Evolutionary conservation across 805 yeast genomes (phyloP), one percentile per base, ranked within the genome.

Genomic region (Myxozyma neotropica): DNA sequence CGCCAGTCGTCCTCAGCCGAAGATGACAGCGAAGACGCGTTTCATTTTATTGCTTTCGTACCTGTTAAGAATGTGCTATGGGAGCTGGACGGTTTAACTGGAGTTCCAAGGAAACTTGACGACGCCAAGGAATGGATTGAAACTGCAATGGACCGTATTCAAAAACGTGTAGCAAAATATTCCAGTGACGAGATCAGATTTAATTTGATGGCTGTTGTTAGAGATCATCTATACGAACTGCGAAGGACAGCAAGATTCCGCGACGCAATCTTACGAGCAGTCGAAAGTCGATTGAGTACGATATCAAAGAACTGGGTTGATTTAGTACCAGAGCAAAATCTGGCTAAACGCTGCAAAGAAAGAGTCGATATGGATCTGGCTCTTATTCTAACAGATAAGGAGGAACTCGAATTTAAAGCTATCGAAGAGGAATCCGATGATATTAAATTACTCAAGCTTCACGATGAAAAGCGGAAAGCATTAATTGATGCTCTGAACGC

Each of bases 11-110:
- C 19, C 5, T n/a, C 29, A 19, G 27, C 19, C 15, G 53, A 44
- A 12, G 48, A 39, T 4, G 59, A 29, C 15, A 77, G 73, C 27
- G 74, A 74, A 40, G 78, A 78, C 31, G 61, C 82, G 12, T 85
- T 77, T 71, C 89, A 85, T 67, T 85, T 83, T 63, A 75, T 85
- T 38, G 85, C 87, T 0, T 85, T 79, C 67, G 72, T 82, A 2
- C 75, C 75, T 4, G 70, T 72, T 33, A 71, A 79, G 51, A 82
- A 80, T 23, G 68, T 68, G 29, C 73, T 85, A 12, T 82, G 81
- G 69, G 89, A 85, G 67, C 72, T 85, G 48, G 89, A 85, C 68
- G 65, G 63, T 2, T 50, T 58, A 39, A 31, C 36, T 15, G 26
- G 42, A 13, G 27, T 13, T n/a, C 63, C 65, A 8, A 23, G n/a